Percentiles rank a stretch among this genome's conserved stretches.
Conservation (phyloP, 2,329 filamentous ascomycete species). For the Penicillium janthinellum region DNA sequence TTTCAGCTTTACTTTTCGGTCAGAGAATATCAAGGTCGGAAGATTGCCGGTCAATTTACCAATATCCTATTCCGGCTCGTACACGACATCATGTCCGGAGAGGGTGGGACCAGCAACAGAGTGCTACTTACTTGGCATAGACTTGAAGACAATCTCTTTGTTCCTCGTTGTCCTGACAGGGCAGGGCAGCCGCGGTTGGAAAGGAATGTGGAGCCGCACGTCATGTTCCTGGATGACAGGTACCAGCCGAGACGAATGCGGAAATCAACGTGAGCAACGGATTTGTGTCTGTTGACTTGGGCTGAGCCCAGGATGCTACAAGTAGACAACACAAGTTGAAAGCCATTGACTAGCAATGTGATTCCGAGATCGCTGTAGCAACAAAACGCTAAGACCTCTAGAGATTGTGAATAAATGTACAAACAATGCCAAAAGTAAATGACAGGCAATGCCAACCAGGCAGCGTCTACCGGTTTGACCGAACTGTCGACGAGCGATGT, state of each 20-base stretch:
- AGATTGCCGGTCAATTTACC: background rate
- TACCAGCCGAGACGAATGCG: background rate
- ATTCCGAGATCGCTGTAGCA: background rate
- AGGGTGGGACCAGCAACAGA: background rate
- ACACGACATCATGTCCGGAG: background rate
- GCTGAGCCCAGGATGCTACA: conserved; percentile 3
- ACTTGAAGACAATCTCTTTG: background rate
- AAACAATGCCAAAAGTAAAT: conserved; percentile 1
- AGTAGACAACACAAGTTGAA: background rate
- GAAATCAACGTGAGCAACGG: background rate
- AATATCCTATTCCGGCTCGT: background rate
- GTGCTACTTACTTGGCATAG: background rate
- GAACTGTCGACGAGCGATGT: conserved; percentile 33
- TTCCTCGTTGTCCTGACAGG: background rate
- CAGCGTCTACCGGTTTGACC: conserved; percentile 25
- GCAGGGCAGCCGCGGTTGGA: background rate
- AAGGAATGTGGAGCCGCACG: conserved; percentile 1
- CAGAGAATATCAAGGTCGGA: no score
- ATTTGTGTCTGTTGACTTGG: background rate
- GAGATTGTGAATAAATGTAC: conserved; percentile 9
- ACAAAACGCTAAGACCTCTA: conserved; percentile 15
- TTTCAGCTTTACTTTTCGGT: no score
- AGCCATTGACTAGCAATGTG: background rate
- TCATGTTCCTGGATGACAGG: background rate
- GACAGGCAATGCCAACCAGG: background rate